Evolutionary conservation across 2,329 filamentous ascomycete genomes (phyloP).

Genomic region (Whalleya microplaca): DNA sequence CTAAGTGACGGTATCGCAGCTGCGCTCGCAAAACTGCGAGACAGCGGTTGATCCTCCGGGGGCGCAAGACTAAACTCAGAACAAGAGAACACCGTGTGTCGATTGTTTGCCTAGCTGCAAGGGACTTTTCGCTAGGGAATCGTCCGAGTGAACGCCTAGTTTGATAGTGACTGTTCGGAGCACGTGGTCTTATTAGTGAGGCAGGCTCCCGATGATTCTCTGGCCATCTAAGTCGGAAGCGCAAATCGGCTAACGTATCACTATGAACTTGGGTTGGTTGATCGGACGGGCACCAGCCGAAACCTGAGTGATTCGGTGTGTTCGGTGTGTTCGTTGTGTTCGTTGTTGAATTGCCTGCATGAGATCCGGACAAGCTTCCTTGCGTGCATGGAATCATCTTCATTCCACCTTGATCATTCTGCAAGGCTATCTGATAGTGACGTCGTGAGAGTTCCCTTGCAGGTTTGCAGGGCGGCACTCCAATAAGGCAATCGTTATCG

Average conservation of each 20-base stretch:
- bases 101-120: neutral
- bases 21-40: slow-evolving; percentile 61
- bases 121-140: neutral
- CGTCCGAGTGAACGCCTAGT: too few relatives aligned
- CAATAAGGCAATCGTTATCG: neutral
- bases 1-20: slow-evolving; percentile 63
- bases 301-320: neutral
- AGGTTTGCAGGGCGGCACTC: slow-evolving; percentile 5
- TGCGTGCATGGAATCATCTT: neutral
- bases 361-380: neutral
- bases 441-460: slow-evolving; percentile 2
- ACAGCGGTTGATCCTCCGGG: slow-evolving; percentile 40
- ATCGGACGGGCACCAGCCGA: neutral
- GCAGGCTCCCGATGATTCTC: neutral
- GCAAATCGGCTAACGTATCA: neutral
- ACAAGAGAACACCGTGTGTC: neutral
- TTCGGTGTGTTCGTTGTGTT: neutral
- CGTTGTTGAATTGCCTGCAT: neutral
- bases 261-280: neutral
- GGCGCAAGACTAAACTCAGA: slow-evolving; percentile 3
- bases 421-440: neutral
- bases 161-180: neutral
- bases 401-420: neutral
- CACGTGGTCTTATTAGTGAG: neutral
- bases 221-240: neutral